Evolutionary conservation across 768 basidiomycete genomes (phyloP), one percentile per base, ranked within the genome.

Genomic region (Tylopilus sp.): DNA sequence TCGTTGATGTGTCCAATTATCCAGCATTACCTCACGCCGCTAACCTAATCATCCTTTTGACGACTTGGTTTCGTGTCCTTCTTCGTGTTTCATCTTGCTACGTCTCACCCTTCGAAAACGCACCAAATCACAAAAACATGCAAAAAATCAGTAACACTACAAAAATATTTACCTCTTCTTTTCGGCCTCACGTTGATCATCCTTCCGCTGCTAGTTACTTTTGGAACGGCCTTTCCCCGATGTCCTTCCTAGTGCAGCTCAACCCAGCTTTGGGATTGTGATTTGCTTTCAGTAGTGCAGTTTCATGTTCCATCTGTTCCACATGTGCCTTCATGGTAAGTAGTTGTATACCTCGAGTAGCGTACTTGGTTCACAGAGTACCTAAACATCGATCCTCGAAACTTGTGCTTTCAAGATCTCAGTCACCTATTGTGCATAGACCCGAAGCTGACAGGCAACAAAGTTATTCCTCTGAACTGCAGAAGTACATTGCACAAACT

Each of bases 121-220:
- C 63, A 58, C 64, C 62, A 70, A 68, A 69, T 42, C 58, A 63
- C 60, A 68, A 75, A 70, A 71, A 67, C 69, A 75, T 48, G 52
- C 57, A 69, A 52, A 69, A 68, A 69, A 70, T 48, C 20, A 35
- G 28, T 46, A 52, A 68, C 71, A 64, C 57, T 59, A 73, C 72
- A 80, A 81, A 81, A 81, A 82, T 69, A 79, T 69, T 65, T 63
- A 62, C 56, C 40, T 52, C 13, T 66, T 53, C 56, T 69, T 68
- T 71, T 68, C 63, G 69, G 40, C 38, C 58, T 64, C 69, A 69
- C 72, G 33, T 31, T 31, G 25, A 25, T 52, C 38, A 36, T 51
- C 55, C 23, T n/a, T 51, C 55, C 21, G 42, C 44, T 50, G 35
- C 57, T 61, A 52, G 58, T 64, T 56, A 42, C 51, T 38, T 52